phyloP scores from a whole-genome alignment of 2,329 filamentous ascomycete species.

The Beauveria pseudobassiana region DNA sequence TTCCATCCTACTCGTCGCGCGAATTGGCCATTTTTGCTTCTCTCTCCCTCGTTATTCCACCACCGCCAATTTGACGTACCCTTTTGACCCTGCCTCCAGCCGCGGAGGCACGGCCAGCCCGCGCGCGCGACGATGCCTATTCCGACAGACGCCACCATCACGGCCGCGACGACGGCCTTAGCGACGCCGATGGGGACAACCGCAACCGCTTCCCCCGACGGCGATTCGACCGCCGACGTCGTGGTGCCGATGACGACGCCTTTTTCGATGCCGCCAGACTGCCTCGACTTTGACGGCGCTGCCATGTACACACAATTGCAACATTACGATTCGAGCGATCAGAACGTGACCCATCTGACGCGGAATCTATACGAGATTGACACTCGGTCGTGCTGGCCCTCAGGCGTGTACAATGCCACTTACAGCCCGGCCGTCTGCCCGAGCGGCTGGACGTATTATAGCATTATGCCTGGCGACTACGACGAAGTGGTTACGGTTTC shows the following conservation, averaged over 20 bases:
- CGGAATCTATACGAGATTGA: neutral
- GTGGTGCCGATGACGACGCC: neutral
- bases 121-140: neutral
- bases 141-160: neutral
- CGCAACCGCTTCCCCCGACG: neutral
- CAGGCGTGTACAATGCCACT: neutral
- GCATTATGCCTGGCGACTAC: neutral
- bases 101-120: neutral
- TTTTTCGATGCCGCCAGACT: neutral
- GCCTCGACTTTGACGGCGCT: neutral
- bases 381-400: neutral
- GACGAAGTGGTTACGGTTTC: neutral
- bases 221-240: neutral
- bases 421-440: slow-evolving; percentile 9
- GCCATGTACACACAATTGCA: neutral
- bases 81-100: neutral
- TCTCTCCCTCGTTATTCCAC: neutral
- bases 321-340: too few species aligned
- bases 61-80: neutral
- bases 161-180: neutral
- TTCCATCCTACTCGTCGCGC: neutral
- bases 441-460: slow-evolving; percentile 8
- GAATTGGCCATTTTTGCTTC: too few species aligned
- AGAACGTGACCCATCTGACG: neutral
- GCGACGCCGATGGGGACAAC: neutral